Percentiles rank a stretch among this genome's conserved stretches.
Conservation (phyloP, 1,139 yeast species). For the Pichia sp. region DNA sequence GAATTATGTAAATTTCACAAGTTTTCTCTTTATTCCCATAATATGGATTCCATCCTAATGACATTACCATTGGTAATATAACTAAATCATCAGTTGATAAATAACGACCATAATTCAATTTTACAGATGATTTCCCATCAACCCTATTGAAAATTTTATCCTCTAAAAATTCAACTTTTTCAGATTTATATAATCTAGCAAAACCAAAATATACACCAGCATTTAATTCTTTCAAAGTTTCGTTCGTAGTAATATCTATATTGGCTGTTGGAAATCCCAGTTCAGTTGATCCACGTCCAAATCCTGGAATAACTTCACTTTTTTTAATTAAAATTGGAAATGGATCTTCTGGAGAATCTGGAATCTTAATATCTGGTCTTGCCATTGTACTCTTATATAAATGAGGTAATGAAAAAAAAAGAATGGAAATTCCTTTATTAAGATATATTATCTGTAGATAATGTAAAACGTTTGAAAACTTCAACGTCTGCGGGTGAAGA, state of each 20-base stretch:
- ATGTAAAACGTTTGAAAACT: too few relatives aligned
- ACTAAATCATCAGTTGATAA: conserved; percentile 38
- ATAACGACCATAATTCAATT: conserved; percentile 56
- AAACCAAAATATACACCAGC: conserved; percentile 93
- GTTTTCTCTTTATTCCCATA: conserved; percentile 73
- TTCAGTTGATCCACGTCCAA: conserved; percentile 92
- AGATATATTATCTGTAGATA: too few relatives aligned
- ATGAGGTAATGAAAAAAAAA: too few relatives aligned
- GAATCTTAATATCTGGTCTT: conserved; percentile 29
- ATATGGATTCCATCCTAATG: conserved; percentile 95
- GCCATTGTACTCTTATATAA: conserved; percentile 17
- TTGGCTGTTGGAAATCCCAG: conserved; percentile 96
- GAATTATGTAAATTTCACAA: conserved; percentile 83
- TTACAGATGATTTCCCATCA: conserved; percentile 41
- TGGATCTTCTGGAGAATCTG: conserved; percentile 49
- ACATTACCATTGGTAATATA: conserved; percentile 83
- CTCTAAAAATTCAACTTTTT: neutral
- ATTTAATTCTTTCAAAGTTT: conserved; percentile 40
- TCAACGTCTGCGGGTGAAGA: too few relatives aligned
- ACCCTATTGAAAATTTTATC: conserved; percentile 27
- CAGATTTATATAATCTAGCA: conserved; percentile 36
- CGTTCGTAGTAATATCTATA: conserved; percentile 55
- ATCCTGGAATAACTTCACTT: conserved; percentile 71
- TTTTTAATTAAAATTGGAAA: conserved; percentile 55
- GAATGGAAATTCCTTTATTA: too few relatives aligned